phyloP scores from a whole-genome alignment of 257 asterid genomes.

The Lavandula angustifolia region DNA sequence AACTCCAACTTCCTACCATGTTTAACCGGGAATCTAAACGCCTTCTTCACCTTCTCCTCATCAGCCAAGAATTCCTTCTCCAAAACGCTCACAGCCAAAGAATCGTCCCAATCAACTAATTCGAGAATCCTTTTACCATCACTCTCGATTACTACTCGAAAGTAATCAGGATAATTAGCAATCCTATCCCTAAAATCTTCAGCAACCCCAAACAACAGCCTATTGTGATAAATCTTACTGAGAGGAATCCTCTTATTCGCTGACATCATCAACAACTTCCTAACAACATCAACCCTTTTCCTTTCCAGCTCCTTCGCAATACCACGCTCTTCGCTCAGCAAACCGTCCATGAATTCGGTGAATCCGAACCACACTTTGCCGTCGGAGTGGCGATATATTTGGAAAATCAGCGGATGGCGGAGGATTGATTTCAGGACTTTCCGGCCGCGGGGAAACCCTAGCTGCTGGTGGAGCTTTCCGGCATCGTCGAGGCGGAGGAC shows the following conservation, averaged over 20 bases:
- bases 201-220: slow-evolving; percentile 76
- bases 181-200: slow-evolving; percentile 85
- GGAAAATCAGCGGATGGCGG: slow-evolving; percentile 69
- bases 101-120: slow-evolving; percentile 76
- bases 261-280: slow-evolving; percentile 85
- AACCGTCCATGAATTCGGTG: slow-evolving; percentile 60
- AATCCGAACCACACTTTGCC: slow-evolving; percentile 84
- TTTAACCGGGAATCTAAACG: slow-evolving; percentile 71
- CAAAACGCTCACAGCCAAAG: slow-evolving; percentile 69
- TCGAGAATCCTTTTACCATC: slow-evolving; percentile 75
- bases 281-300: slow-evolving; percentile 57
- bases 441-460: slow-evolving; percentile 93
- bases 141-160: slow-evolving; percentile 53
- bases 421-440: slow-evolving; percentile 61
- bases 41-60: slow-evolving; percentile 79
- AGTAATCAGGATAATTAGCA: slow-evolving; percentile 58
- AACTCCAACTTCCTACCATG: slow-evolving; percentile 71
- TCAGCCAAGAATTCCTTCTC: slow-evolving; percentile 71
- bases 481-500: slow-evolving; percentile 82
- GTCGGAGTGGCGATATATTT: slow-evolving; percentile 73
- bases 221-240: slow-evolving; percentile 76
- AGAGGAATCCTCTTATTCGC: slow-evolving; percentile 58
- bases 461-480: slow-evolving; percentile 75
- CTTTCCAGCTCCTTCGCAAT: slow-evolving; percentile 49
- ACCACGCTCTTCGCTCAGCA: slow-evolving; percentile 46